Conservation (phyloP, 768 basidiomycete genomes). For the Podaxis mareebaensis region DNA sequence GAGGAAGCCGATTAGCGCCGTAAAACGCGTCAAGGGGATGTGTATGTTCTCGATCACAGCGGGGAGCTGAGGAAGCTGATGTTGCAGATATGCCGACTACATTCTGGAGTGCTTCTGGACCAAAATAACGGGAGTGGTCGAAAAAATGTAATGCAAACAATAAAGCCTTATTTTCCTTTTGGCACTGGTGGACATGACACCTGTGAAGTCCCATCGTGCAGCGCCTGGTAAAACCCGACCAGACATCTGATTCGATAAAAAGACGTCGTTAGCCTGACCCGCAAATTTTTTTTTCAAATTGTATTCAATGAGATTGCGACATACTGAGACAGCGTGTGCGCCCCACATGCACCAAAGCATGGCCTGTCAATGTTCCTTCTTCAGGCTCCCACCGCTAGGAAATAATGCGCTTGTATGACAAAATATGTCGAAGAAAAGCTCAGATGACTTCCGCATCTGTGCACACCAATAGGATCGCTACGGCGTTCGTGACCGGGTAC, state of each 20-base stretch:
- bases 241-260: not conserved
- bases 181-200: no score
- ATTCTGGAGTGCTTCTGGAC: no score
- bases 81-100: not conserved
- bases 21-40: not conserved
- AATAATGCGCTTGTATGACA: not conserved
- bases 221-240: not conserved
- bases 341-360: not conserved
- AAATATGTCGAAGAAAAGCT: not conserved
- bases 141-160: no score
- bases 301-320: not conserved
- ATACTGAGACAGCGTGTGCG: not conserved
- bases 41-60: not conserved
- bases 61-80: conserved; percentile 1
- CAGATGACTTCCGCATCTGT: not conserved
- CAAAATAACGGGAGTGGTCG: no score
- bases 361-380: not conserved
- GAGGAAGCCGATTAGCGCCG: no score
- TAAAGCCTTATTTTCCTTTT: no score
- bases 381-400: not conserved
- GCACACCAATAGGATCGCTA: no score
- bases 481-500: no score
- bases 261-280: not conserved
- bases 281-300: not conserved
- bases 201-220: no score